Percentiles rank a stretch among this genome's conserved stretches.
These are phyloP conservation scores for Acorus gramineus DNA, from an alignment of 106 monocot species.

Conservation along the genomic window DNA sequence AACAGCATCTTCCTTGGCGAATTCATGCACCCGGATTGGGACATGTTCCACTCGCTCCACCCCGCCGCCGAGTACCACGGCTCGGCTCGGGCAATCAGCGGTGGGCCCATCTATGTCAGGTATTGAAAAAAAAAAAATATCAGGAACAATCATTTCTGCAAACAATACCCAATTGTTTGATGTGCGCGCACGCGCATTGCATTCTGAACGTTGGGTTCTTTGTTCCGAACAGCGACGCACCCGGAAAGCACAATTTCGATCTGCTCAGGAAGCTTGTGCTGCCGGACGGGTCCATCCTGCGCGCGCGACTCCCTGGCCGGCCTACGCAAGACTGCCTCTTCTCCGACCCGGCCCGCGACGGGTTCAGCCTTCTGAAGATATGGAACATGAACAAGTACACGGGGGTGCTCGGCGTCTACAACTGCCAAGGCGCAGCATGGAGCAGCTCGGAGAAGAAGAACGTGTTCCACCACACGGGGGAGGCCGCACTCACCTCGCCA, in stretches of 20 bases:
- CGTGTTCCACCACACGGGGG: slow-evolving; percentile 36
- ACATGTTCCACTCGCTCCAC: slow-evolving; percentile 94
- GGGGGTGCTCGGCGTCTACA: slow-evolving; percentile 87
- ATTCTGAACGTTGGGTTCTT: background rate
- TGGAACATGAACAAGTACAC: slow-evolving; percentile 99
- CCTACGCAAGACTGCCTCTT: slow-evolving; percentile 91
- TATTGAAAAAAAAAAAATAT: background rate
- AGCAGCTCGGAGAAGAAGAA: slow-evolving; percentile 72
- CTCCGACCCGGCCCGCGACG: slow-evolving; percentile 79
- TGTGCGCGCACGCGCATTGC: background rate
- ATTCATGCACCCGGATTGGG: slow-evolving; percentile 98
- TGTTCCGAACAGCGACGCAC: slow-evolving; percentile 56
- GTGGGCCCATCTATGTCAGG: slow-evolving; percentile 95
- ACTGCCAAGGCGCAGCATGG: slow-evolving; percentile 98
- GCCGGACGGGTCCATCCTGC: slow-evolving; percentile 86
- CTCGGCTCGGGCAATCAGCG: slow-evolving; percentile 89
- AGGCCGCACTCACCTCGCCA: slow-evolving; percentile 30
- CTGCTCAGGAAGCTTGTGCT: slow-evolving; percentile 79
- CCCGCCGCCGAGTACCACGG: slow-evolving; percentile 92
- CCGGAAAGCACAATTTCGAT: slow-evolving; percentile 85
- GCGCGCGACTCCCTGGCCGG: slow-evolving; percentile 72
- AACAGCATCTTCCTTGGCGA: slow-evolving; percentile 92
- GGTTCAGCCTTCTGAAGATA: slow-evolving; percentile 87
- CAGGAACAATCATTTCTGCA: too few relatives aligned
- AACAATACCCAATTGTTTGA: too few relatives aligned